A percentile compares a stretch with the other conserved stretches of the same genome.
Conservation (phyloP, 2,329 filamentous ascomycete species). For the Trichoderma citrinoviride region DNA sequence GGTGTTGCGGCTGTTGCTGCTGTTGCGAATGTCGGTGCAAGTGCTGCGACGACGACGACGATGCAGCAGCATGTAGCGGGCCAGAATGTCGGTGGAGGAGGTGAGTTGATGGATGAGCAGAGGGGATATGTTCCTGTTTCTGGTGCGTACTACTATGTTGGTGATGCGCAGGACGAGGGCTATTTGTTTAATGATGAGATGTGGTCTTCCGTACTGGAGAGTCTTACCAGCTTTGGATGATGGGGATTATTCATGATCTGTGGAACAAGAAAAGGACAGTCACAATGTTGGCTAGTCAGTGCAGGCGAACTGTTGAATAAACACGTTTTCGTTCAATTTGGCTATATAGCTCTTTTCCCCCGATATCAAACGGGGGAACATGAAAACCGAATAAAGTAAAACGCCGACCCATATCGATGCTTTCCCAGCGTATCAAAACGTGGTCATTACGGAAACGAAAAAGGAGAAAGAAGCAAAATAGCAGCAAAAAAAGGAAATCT, state of each 20-base stretch:
- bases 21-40: neutral
- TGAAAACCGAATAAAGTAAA: neutral
- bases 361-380: neutral
- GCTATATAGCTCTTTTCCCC: conserved; percentile 9
- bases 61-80: neutral
- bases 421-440: conserved; percentile 11
- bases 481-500: neutral
- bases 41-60: neutral
- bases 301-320: neutral
- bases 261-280: neutral
- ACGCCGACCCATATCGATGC: conserved; percentile 17
- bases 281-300: neutral
- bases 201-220: conserved; percentile 9
- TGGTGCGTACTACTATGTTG: neutral
- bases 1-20: neutral
- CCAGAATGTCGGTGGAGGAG: neutral
- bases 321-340: conserved; percentile 19
- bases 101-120: neutral
- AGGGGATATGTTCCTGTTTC: neutral
- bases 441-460: neutral
- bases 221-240: neutral
- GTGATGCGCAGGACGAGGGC: neutral
- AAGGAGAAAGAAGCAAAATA: neutral
- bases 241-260: neutral
- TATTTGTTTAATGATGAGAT: neutral